These are phyloP conservation scores for Trichopus zeylanicus DNA, from an alignment of 116 monocot genomes.

Conservation along the genomic window DNA sequence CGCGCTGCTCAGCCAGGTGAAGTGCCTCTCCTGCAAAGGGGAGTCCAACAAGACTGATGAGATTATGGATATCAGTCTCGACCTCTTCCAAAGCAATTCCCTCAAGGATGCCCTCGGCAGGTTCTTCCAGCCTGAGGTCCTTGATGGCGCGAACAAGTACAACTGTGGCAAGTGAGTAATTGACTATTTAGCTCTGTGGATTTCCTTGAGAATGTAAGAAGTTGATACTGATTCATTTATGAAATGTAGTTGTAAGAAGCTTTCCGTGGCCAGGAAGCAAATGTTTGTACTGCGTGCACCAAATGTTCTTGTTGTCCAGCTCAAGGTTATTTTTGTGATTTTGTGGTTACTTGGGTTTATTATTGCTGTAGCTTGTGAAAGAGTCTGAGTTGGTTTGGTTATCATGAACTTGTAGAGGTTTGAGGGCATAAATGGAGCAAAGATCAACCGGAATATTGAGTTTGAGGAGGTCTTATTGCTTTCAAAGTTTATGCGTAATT, in stretches of 20 bases:
- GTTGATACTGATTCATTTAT: not conserved
- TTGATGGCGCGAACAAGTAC: conserved; percentile 91
- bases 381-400: conserved; percentile 2
- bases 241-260: conserved; percentile 83
- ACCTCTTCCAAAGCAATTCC: conserved; percentile 62
- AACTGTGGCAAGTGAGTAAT: conserved; percentile 61
- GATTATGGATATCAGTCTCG: conserved; percentile 96
- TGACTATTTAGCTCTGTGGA: too few relatives aligned
- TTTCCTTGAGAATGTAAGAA: too few relatives aligned
- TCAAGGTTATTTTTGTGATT: conserved; percentile 54
- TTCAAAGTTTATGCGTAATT: conserved; percentile 65
- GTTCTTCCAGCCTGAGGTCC: conserved; percentile 77
- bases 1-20: conserved; percentile 81
- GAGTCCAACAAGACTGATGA: conserved; percentile 91
- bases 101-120: conserved; percentile 66
- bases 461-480: conserved; percentile 77
- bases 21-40: conserved; percentile 73
- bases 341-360: conserved; percentile 5
- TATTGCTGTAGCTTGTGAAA: conserved; percentile 1
- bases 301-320: conserved; percentile 94
- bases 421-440: conserved; percentile 76
- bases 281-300: conserved; percentile 78
- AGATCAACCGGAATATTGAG: conserved; percentile 80
- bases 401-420: conserved; percentile 63
- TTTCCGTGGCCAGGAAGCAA: conserved; percentile 81